phyloP scores from a whole-genome alignment of 306 rosid species.

The Castanea crenata region DNA sequence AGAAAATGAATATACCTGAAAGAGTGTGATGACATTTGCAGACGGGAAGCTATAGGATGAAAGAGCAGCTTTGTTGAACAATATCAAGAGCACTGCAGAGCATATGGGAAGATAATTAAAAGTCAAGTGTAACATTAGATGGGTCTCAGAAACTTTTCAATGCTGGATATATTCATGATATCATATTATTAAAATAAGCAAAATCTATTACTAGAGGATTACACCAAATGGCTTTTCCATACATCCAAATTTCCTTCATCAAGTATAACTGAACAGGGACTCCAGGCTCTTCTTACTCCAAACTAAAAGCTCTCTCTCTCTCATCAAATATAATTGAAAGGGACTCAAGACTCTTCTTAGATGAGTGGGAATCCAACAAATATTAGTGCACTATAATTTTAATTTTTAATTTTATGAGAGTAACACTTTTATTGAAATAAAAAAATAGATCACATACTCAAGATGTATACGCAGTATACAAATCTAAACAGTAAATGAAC shows the following conservation, averaged over 20 bases:
- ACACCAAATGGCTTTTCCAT: background rate
- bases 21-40: slow-evolving; percentile 86
- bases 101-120: background rate
- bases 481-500: too few species aligned
- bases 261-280: slow-evolving; percentile 2
- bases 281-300: too few species aligned
- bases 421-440: too few species aligned
- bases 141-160: background rate
- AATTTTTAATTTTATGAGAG: too few species aligned
- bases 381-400: too few species aligned
- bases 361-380: too few species aligned
- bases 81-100: slow-evolving; percentile 72
- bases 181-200: background rate
- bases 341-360: too few species aligned
- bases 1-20: slow-evolving; percentile 58
- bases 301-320: background rate
- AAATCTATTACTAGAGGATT: background rate
- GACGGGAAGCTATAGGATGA: slow-evolving; percentile 81
- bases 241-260: background rate
- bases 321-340: too few species aligned
- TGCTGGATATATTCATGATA: background rate
- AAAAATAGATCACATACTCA: too few species aligned
- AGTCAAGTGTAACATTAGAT: background rate
- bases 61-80: slow-evolving; percentile 96
- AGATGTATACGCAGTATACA: too few species aligned